Base-by-base conservation (phyloP, 2,329 filamentous ascomycete species). In the Cytospora schulzeri region DNA sequence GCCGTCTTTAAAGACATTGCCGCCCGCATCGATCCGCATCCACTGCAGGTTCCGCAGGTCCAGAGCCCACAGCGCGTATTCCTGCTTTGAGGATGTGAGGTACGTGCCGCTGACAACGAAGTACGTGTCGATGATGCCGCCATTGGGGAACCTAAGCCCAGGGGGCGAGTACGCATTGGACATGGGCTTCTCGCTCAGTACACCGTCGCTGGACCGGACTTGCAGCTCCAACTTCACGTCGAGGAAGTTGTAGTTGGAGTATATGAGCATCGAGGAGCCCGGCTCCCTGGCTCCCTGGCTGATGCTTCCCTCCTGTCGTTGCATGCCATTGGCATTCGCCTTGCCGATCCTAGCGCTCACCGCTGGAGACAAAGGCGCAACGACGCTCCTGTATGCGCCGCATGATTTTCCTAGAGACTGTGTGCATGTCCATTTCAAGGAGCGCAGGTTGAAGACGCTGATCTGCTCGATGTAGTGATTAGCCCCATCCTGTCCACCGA, bases 401-500 rank as follows among this genome's bases (percentile, higher is more conserved):
- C 95, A 99, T 72, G 92, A 97, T 76, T 94, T 92, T 58, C 93
- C 93, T 54, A 98, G 82, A 1, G 89, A 83, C 68, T 92, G 91
- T 1, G 93, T 97, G 22, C 91, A 92, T 1, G 92, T 97, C 95
- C 95, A 99, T 77, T 95, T 96, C 66, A 98, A 79, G 74, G 92
- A 97, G 57, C 95, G 87, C 29, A 99, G 81, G 72, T 99, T 99
- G 81, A 99, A 99, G 3, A 99, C 92, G 74, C 93, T 98, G 68
- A 99, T 96, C 77, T 99, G 93, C 76, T 99, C 94, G 70, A 99
- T 99, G 74, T 99, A 99, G 75, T 97, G 93, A 75, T 99, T 99
- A n/a, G 90, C 90, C 61, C 91, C 95, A 73, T 99, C 95, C 76
- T 99, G 95, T 0, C 95, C 95, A 66, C 95, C 95, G 9, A 98